Evolutionary conservation across 2,329 filamentous ascomycete species (phyloP).

Genomic region (Diplocarpon mali): DNA sequence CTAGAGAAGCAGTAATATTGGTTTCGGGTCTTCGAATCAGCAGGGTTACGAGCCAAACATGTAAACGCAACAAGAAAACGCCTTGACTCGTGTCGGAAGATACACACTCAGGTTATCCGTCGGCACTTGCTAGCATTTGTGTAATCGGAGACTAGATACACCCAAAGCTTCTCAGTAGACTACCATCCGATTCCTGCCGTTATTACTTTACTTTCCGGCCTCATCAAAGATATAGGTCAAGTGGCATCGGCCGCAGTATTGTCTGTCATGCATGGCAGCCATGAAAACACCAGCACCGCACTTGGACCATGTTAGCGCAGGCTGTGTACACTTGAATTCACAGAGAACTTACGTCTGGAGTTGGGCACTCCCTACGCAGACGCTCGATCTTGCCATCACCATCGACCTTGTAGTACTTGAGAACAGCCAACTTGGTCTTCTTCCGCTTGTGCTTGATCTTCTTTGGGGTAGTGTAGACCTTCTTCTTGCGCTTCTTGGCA

Average conservation of each 20-base stretch:
- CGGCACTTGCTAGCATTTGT: constrained; percentile 12
- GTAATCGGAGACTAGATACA: constrained; percentile 10
- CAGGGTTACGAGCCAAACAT: no score
- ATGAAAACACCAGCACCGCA: constrained; percentile 99
- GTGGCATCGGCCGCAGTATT: constrained; percentile 58
- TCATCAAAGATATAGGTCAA: constrained; percentile 65
- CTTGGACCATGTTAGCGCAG: constrained; percentile 39
- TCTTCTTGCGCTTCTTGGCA: constrained; percentile 99
- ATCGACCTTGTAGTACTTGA: constrained; percentile 99
- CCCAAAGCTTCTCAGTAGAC: constrained; percentile 9
- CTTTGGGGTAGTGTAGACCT: constrained; percentile 99
- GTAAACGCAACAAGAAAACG: no score
- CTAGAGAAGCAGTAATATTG: no score
- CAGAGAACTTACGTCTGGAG: constrained; percentile 59
- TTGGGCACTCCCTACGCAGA: constrained; percentile 93
- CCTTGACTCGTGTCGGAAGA: background rate
- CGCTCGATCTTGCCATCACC: constrained; percentile 99
- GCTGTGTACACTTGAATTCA: background rate
- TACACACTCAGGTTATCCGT: background rate
- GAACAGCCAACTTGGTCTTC: constrained; percentile 99
- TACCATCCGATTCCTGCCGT: constrained; percentile 4
- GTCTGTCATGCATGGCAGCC: constrained; percentile 99
- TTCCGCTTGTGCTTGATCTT: constrained; percentile 99
- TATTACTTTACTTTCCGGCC: constrained; percentile 23
- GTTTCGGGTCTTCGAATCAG: no score